Conservation (phyloP, 345 rosid species). For the Hibiscus syriacus region DNA sequence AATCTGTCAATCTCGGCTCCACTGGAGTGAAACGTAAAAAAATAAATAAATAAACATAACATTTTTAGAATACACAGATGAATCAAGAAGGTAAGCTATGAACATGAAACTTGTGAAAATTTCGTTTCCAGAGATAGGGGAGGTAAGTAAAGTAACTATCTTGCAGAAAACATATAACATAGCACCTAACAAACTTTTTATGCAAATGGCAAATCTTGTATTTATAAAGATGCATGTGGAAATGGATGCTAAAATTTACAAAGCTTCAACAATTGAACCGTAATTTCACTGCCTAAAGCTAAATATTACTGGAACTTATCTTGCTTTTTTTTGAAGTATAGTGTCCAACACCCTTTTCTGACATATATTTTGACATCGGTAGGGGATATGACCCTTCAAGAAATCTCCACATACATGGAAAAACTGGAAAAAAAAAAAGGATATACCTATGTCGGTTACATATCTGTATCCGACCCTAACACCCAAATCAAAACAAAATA, state of each 20-base stretch:
- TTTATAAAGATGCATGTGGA: too few species aligned
- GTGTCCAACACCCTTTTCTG: too few species aligned
- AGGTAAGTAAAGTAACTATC: neutral
- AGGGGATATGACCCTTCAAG: too few species aligned
- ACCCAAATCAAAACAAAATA: neutral
- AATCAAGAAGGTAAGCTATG: neutral
- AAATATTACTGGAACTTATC: neutral
- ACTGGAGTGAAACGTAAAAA: conserved; percentile 18
- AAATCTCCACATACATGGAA: too few species aligned
- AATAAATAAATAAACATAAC: too few species aligned
- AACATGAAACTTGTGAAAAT: neutral
- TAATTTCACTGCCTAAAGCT: neutral
- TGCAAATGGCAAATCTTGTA: too few species aligned
- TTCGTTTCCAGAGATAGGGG: neutral
- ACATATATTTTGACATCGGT: too few species aligned
- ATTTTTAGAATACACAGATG: neutral
- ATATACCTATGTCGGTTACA: too few species aligned
- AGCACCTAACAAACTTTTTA: neutral
- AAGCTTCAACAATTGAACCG: too few species aligned
- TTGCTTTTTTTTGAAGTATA: too few species aligned
- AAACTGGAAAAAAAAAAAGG: too few species aligned
- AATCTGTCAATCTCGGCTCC: conserved; percentile 87
- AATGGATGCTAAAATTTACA: neutral
- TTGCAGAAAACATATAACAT: neutral
- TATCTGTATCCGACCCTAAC: neutral